Evolutionary conservation across 257 asterid species (phyloP), one percentile per base, ranked within the genome.

Genomic region (Solanum piurae): DNA sequence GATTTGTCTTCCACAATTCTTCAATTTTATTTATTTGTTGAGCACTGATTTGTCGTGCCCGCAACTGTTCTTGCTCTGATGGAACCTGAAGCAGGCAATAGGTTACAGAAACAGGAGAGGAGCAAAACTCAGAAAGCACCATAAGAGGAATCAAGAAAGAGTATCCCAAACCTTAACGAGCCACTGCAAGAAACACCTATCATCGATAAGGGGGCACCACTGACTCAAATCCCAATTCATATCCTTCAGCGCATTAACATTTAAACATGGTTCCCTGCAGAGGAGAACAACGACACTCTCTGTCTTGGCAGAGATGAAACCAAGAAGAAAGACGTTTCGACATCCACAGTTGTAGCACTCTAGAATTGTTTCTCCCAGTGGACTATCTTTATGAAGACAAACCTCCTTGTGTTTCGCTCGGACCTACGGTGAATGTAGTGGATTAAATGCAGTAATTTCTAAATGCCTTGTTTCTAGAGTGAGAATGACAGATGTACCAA

Each of bases 371-470:
- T 97, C 99, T 88, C 99, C 99, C 87, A 97, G 91, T 42, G 99
- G 99, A 90, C 99, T 95, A 89, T 97, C 99, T 90, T 97, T 97
- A 92, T 97, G 99, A 88, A 97, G 98, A 88, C 99, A 97, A 83
- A 97, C 99, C 93, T 97, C 99, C 94, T 97, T 97, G 92, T 97
- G 99, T 90, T 97, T 97, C 38, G 99, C 99, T 87, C 99, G 95
- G 89, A 97, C 99, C 99, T 97, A 84, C 29, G 40, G 85, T 46
- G n/a, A 77, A 89, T 64, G 55, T 36, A 42, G 40, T 68, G 87
- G 42, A 89, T 72, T n/a, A 76, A 68, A 86, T 27, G 69, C 87
- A 64, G 74, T 8, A 25, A 86, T 21, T 18, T 58, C 84, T 25
- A 18, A 46, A 49, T 80, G 68, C 38, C 29, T 80, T 80, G 85